Base-by-base conservation (phyloP, 106 monocot genomes). In the Dendrobium huoshanense region DNA sequence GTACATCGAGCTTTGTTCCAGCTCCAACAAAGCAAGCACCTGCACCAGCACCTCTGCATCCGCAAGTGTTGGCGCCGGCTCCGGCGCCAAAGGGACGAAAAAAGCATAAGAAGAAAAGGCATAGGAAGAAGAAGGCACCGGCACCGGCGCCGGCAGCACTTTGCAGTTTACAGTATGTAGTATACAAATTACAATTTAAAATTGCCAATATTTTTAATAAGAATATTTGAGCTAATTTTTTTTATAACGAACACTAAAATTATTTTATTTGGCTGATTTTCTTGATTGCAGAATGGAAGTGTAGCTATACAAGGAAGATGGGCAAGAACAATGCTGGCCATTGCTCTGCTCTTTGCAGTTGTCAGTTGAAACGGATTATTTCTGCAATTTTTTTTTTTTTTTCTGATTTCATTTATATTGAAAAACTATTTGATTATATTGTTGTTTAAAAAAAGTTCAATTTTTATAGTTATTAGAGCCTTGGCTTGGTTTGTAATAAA, bases 101-200 rank as follows among this genome's bases (percentile, higher is more conserved):
- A 55, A 90, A 84, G 84, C 83, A 88, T 70, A 87, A 87, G 78
- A 91, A 77, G 82, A 88, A 40, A 41, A 84, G 59, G 65, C 84
- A 86, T 11, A 78, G 73, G 55, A 85, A 88, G 79, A 88, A 88
- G 82, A 80, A 77, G 1, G 88, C 88, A 17, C 83, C 79, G 1
- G 91, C 84, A 16, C 82, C 79, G 0, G 91, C 84, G 13, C 86
- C 86, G 0, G 86, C 84, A 19, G 77, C 75, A 19, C 78, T 33
- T 27, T 27, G 27, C 27, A 27, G 27, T 27, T 27, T 27, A 27
- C 27, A 27, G 27, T 27, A 27, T 27, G 27, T 27, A 27, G 27
- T 27, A 27, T 27, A 27, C 27, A 27, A 27, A 27, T 27, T 27
- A 27, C 27, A 27, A 27, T 27, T 27, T 27, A 27, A 27, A 27